A percentile compares a stretch with the other conserved stretches of the same genome.
phyloP scores from a whole-genome alignment of 2,329 filamentous ascomycete species.

The Bipolaris cookei region DNA sequence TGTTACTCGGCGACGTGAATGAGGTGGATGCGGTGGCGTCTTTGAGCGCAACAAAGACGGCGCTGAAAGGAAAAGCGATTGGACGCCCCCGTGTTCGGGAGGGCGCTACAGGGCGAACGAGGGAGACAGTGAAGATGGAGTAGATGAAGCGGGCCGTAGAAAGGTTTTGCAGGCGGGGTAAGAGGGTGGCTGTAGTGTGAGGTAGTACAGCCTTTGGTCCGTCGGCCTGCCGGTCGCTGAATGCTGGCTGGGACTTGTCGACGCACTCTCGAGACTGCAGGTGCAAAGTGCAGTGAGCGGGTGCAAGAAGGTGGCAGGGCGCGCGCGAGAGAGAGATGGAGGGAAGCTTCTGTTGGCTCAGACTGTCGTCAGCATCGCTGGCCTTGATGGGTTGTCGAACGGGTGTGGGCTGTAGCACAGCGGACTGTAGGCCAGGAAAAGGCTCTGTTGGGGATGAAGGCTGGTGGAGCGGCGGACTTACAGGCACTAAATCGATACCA shows the following conservation, averaged over 20 bases:
- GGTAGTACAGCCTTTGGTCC: slow-evolving; percentile 10
- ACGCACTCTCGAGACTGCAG: slow-evolving; percentile 1
- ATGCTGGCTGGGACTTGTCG: slow-evolving; percentile 2
- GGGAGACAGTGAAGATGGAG: not conserved
- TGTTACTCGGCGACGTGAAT: slow-evolving; percentile 8
- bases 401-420: slow-evolving; percentile 17
- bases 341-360: slow-evolving; percentile 20
- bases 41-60: slow-evolving; percentile 15
- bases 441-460: slow-evolving; percentile 32
- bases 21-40: slow-evolving; percentile 10
- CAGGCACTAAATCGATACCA: slow-evolving; percentile 3
- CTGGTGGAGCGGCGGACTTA: slow-evolving; percentile 27
- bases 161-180: slow-evolving; percentile 7
- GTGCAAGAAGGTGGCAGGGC: not conserved
- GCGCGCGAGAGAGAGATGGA: not conserved
- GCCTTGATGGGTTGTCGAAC: slow-evolving; percentile 18
- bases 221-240: slow-evolving; percentile 4
- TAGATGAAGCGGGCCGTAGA: not conserved
- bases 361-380: slow-evolving; percentile 31
- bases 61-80: slow-evolving; percentile 27
- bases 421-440: slow-evolving; percentile 9
- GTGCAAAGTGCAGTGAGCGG: not conserved
- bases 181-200: slow-evolving; percentile 16
- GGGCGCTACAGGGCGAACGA: slow-evolving; percentile 9
- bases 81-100: slow-evolving; percentile 29